Percentiles rank a stretch among this genome's conserved stretches.
Evolutionary conservation across 75 land plant genomes (phyloP).

Genomic region (Chamaecyparis obtusa): DNA sequence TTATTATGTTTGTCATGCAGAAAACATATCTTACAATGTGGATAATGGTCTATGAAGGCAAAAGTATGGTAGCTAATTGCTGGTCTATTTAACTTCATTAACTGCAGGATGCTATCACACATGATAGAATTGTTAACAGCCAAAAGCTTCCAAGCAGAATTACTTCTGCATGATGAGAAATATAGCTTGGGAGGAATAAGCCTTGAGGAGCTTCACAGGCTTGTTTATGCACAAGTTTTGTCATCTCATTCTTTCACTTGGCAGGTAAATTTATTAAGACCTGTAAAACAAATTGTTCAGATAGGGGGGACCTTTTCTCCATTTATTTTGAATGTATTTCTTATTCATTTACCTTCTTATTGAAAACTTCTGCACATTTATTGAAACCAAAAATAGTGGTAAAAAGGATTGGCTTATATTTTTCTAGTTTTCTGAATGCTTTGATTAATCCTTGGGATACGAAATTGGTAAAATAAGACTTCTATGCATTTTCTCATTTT

Average conservation of each 20-base stretch:
- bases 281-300: background rate
- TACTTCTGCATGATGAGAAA: conserved; percentile 65
- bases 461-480: background rate
- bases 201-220: conserved; percentile 82
- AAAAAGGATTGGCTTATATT: background rate
- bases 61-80: background rate
- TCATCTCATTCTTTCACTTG: conserved; percentile 90
- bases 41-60: background rate
- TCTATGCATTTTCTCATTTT: background rate
- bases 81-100: background rate
- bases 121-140: conserved; percentile 76
- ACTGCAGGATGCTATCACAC: conserved; percentile 83
- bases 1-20: background rate
- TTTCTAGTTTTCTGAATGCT: background rate
- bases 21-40: background rate
- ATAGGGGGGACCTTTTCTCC: background rate
- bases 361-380: background rate
- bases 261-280: conserved; percentile 58
- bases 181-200: conserved; percentile 71
- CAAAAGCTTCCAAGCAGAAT: conserved; percentile 55
- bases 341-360: background rate
- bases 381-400: background rate
- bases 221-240: conserved; percentile 89
- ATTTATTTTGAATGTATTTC: background rate
- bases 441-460: background rate